phyloP scores from a whole-genome alignment of 1,284 basidiomycete species.

The Puccinia coronata region DNA sequence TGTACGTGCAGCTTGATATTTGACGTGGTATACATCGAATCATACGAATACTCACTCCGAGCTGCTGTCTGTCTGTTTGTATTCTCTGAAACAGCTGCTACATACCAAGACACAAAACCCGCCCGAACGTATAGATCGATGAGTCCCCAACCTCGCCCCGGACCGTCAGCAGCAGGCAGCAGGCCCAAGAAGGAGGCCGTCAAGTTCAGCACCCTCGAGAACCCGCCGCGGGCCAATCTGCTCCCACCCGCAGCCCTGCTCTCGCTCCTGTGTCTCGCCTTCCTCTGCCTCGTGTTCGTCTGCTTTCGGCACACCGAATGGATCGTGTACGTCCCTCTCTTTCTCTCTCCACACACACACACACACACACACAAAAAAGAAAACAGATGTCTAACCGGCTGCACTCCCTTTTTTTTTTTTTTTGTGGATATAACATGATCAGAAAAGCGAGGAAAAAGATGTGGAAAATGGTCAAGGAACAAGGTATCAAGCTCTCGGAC shows the following conservation, averaged over 20 bases:
- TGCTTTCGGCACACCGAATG: slow-evolving; percentile 25
- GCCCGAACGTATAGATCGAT: too few species aligned
- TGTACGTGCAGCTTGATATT: too few species aligned
- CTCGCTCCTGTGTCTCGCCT: slow-evolving; percentile 21
- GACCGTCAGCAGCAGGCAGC: neutral
- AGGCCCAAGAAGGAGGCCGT: slow-evolving; percentile 35
- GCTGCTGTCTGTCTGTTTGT: too few species aligned
- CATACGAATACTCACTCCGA: too few species aligned
- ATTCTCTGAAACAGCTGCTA: neutral
- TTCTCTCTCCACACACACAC: neutral
- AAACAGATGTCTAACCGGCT: neutral
- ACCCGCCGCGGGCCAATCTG: slow-evolving; percentile 24
- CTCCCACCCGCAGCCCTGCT: slow-evolving; percentile 18
- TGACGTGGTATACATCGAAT: too few species aligned
- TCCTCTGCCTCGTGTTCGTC: slow-evolving; percentile 25
- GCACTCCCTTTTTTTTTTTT: neutral
- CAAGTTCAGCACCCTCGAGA: slow-evolving; percentile 29
- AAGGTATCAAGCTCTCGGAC: neutral
- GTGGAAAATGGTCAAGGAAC: neutral
- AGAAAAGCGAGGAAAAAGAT: neutral
- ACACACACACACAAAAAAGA: neutral
- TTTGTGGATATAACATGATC: neutral
- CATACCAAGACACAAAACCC: too few species aligned
- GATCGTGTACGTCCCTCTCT: slow-evolving; percentile 17
- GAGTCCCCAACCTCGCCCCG: slow-evolving; percentile 6